Conservation (phyloP, 2,329 filamentous ascomycete genomes). For the Ceratocystis variospora region DNA sequence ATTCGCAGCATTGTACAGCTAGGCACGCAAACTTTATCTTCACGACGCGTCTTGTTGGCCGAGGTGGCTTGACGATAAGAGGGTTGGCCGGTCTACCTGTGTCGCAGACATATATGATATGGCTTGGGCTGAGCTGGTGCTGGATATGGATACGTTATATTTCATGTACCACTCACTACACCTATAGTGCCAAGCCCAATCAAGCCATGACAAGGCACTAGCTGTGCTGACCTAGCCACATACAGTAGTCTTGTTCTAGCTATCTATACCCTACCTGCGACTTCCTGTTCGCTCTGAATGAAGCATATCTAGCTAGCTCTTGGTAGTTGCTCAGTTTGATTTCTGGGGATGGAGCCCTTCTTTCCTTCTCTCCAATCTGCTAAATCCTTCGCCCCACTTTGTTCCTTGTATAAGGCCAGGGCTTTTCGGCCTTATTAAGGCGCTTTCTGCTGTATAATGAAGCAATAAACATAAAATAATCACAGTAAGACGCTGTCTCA, state of each 20-base stretch:
- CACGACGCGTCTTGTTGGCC: neutral
- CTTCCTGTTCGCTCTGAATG: too few species aligned
- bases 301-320: neutral
- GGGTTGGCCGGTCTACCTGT: neutral
- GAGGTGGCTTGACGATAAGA: neutral
- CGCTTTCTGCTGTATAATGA: too few species aligned
- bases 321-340: neutral
- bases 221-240: too few species aligned
- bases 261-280: too few species aligned
- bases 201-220: too few species aligned
- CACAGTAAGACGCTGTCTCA: too few species aligned
- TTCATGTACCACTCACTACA: too few species aligned
- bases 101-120: neutral
- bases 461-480: too few species aligned
- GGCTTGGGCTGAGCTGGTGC: too few species aligned
- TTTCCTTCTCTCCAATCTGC: neutral
- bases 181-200: too few species aligned
- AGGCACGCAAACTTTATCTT: slow-evolving; percentile 6
- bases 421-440: neutral
- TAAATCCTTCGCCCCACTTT: neutral
- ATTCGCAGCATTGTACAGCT: neutral
- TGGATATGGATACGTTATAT: too few species aligned
- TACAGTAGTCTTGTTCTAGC: too few species aligned
- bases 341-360: slow-evolving; percentile 2
- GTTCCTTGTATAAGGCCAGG: neutral